These are phyloP conservation scores for Quillaja saponaria DNA, from an alignment of 306 rosid species.

Conservation along the genomic window DNA sequence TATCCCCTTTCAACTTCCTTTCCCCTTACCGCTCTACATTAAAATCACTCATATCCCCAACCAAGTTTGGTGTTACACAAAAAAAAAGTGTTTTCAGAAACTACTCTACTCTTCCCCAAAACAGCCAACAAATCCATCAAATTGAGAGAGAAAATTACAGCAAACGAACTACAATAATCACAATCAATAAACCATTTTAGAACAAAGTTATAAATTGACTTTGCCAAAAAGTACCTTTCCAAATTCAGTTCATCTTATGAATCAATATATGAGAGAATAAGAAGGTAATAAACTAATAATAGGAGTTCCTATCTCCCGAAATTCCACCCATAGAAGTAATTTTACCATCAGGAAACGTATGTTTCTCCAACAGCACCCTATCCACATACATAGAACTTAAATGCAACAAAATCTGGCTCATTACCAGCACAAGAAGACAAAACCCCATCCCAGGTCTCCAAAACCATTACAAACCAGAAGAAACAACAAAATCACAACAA, in stretches of 20 bases:
- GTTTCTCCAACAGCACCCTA: slow-evolving; percentile 17
- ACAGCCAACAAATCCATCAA: neutral
- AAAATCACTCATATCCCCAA: too few relatives aligned
- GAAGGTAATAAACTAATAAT: slow-evolving; percentile 3
- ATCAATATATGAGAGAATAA: slow-evolving; percentile 22
- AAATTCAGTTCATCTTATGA: slow-evolving; percentile 19
- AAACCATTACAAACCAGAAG: slow-evolving; percentile 39
- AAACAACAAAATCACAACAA: slow-evolving; percentile 41
- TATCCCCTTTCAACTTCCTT: too few relatives aligned
- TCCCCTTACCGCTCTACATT: too few relatives aligned
- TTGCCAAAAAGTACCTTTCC: slow-evolving; percentile 30
- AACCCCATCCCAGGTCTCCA: slow-evolving; percentile 39
- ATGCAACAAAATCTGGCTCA: slow-evolving; percentile 29
- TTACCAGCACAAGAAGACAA: slow-evolving; percentile 31
- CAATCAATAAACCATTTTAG: slow-evolving; percentile 14
- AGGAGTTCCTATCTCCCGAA: slow-evolving; percentile 12
- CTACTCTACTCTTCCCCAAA: too few relatives aligned
- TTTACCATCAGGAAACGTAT: slow-evolving; percentile 20
- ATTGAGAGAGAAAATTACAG: neutral
- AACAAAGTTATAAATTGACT: slow-evolving; percentile 5
- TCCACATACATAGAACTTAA: slow-evolving; percentile 29
- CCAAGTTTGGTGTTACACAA: too few relatives aligned
- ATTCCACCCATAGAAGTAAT: slow-evolving; percentile 27
- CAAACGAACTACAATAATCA: slow-evolving; percentile 11
- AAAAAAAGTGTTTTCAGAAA: too few relatives aligned